phyloP scores from a whole-genome alignment of 176 grass and related monocot species.

The Carex pumila region DNA sequence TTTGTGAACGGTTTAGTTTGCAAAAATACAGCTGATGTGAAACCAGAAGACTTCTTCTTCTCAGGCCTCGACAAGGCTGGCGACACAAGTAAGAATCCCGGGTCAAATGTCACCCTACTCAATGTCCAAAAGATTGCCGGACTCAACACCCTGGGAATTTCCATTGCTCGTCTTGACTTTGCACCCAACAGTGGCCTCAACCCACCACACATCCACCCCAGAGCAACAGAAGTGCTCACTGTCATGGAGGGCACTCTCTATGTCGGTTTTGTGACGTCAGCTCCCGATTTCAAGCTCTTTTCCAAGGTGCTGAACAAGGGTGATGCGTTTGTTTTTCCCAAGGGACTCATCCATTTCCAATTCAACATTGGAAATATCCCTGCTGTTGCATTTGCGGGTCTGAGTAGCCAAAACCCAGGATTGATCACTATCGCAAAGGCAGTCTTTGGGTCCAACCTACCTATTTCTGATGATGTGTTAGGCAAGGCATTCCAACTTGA shows the following conservation, averaged over 20 bases:
- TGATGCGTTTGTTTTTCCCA: not conserved
- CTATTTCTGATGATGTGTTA: conserved; percentile 13
- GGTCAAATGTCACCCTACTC: not conserved
- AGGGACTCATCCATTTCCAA: conserved; percentile 7
- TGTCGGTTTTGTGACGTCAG: not conserved
- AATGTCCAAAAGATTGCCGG: not conserved
- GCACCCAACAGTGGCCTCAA: not conserved
- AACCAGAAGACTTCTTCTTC: conserved; percentile 5
- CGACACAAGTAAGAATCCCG: not conserved
- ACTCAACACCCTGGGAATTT: not conserved
- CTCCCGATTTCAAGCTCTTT: not conserved
- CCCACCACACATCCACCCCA: not conserved
- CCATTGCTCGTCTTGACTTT: not conserved
- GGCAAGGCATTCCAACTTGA: not conserved
- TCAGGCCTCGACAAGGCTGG: not conserved
- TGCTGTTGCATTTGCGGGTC: not conserved
- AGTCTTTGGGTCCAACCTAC: not conserved
- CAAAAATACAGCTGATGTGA: not conserved
- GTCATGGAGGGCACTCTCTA: not conserved
- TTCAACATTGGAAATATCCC: not conserved
- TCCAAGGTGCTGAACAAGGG: conserved; percentile 7
- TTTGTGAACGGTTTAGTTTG: not conserved
- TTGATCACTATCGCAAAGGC: not conserved
- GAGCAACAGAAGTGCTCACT: conserved; percentile 1
- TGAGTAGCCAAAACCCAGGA: conserved; percentile 5